Evolutionary conservation across 768 basidiomycete species (phyloP).

Genomic region (Lactifluus volemus): DNA sequence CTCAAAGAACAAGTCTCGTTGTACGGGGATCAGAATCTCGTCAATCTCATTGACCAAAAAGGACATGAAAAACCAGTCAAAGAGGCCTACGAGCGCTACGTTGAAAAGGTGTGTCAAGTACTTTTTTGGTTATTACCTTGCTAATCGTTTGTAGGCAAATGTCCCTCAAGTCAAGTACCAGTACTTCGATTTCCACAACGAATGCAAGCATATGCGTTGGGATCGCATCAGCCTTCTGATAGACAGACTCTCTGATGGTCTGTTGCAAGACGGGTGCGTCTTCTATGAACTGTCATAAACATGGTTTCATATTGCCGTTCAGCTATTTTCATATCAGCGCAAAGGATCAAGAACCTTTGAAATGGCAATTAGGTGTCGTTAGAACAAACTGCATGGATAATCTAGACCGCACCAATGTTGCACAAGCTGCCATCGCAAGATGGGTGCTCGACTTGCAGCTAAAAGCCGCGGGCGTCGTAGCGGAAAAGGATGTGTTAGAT

Average conservation of each 20-base stretch:
- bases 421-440: slow-evolving; percentile 85
- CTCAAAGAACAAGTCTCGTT: slow-evolving; percentile 57
- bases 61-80: slow-evolving; percentile 92
- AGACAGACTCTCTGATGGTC: slow-evolving; percentile 62
- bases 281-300: not conserved
- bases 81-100: slow-evolving; percentile 81
- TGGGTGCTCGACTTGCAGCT: slow-evolving; percentile 78
- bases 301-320: not conserved
- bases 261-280: slow-evolving; percentile 57
- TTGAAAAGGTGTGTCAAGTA: slow-evolving; percentile 43
- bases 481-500: slow-evolving; percentile 64
- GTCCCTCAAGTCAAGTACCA: slow-evolving; percentile 70
- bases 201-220: slow-evolving; percentile 93
- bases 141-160: slow-evolving; percentile 38
- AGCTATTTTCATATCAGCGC: slow-evolving; percentile 76
- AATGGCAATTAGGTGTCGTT: slow-evolving; percentile 65
- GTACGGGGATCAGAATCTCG: slow-evolving; percentile 73
- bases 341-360: slow-evolving; percentile 36
- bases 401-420: slow-evolving; percentile 93
- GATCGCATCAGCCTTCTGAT: slow-evolving; percentile 82
- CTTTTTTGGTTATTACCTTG: not conserved
- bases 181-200: slow-evolving; percentile 96
- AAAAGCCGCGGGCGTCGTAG: slow-evolving; percentile 59
- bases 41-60: slow-evolving; percentile 91
- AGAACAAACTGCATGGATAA: slow-evolving; percentile 98